Evolutionary conservation across 106 monocot species (phyloP), one percentile per base, ranked within the genome.

Genomic region (Chionographis japonica): DNA sequence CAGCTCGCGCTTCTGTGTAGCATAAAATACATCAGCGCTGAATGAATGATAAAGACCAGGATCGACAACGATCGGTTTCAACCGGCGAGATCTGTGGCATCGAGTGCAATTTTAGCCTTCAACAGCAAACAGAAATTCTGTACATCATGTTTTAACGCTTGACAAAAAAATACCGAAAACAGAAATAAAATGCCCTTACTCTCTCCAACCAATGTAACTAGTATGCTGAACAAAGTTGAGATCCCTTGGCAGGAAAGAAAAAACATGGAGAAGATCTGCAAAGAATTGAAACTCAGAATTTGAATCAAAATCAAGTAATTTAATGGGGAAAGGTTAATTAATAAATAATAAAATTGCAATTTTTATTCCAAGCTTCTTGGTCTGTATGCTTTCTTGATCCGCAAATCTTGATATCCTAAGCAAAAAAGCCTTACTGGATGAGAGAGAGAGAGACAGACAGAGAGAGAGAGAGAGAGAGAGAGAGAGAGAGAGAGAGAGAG

Each of bases 211-310:
- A 78, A 97, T 80, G 60, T 83, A 75, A 79, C 84, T 89, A 56
- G 86, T 76, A 66, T 92, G 95, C 75, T 89, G 84, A 76, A 97
- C 77, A 66, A 97, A 97, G 68, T 92, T 92, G 50, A 92, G 80
- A 79, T 92, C 87, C 66, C 54, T 89, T 18, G 95, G 95, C 19
- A 97, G 75, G 71, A 83, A 86, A 20, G 95, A 88, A 27, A 97
- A 84, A n/a, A 97, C 89, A 79, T 97, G 95, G 42, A 97, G 92
- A 53, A 97, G 86, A 83, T 97, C 95, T 97, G 86, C 65, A 73
- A 73, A 62, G n/a, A 61, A 67, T 20, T 59, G 3, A 70, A 60
- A 66, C 36, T 37, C 53, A 11, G 46, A 1, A 10, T 46, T 46
- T 6, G 46, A 6, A 46, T 6, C 46, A 5, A 27, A 27, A 27